Base-by-base conservation (phyloP, 1,284 basidiomycete species). In the Dichomitus squalens region DNA sequence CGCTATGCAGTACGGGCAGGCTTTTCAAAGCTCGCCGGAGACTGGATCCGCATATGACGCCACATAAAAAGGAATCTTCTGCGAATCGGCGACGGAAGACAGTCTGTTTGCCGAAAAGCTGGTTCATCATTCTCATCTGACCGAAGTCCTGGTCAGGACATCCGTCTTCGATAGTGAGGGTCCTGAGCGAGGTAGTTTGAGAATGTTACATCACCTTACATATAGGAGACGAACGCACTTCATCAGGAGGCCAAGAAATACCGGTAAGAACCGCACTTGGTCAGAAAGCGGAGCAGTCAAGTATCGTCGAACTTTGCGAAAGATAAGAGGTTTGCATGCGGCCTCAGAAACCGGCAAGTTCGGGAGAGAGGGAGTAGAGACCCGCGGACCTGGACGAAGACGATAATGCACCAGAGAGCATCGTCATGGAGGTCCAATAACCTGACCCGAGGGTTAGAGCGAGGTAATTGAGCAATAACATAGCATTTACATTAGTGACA, bases 381-480 rank as follows among this genome's bases (percentile, higher is more conserved):
- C 21, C 38, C 38, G 11, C 18, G 14, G 7, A 11, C n/a, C n/a
- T 38, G n/a, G n/a, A 38, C 16, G 4, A 5, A 16, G n/a, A 4
- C 36, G n/a, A 21, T 16, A 21, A 21, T 21, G 21, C 16, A 39
- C 18, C 18, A 9, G 16, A 39, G 38, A 6, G 7, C 38, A 21
- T 21, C 7, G 18, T 21, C 7, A 20, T 39, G 8, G 38, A 39
- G 25, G 81, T 8, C 7, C 2, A 16, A 34, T 7, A 20, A 35
- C 29, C 3, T 31, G n/a, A n/a, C n/a, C n/a, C n/a, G n/a, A n/a
- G n/a, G n/a, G n/a, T n/a, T n/a, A n/a, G n/a, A n/a, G n/a, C n/a
- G n/a, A n/a, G n/a, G n/a, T n/a, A n/a, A n/a, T n/a, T n/a, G n/a
- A n/a, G n/a, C n/a, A n/a, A n/a, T n/a, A n/a, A n/a, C n/a, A n/a